Base-by-base conservation (phyloP, 2,329 filamentous ascomycete genomes). In the Zarea fungicola region DNA sequence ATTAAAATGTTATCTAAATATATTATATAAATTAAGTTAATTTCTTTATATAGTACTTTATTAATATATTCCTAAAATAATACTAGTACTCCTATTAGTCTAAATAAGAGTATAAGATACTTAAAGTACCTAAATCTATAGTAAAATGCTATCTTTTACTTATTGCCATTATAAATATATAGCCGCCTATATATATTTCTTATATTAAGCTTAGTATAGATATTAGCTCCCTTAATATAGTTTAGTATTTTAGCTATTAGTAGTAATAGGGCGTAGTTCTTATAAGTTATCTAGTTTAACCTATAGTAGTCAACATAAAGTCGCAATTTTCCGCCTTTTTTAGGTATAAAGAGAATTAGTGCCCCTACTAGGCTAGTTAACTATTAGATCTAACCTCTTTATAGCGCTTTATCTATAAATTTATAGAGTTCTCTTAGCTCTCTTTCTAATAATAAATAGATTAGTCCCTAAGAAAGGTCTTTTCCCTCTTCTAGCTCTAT, bases 261-360 rank as follows among this genome's bases (percentile, higher is more conserved):
- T 31, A 46, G 22, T 44, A 55, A 43, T 14, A 31, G 48, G 10
- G 49, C 46, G 2, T 45, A 31, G 45, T 54, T 54, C 23, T 53
- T 50, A 29, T 31, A 35, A 43, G 44, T 55, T 41, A 49, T 46
- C 28, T 45, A 44, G 48, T 54, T 55, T 41, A 55, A 46, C 9
- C 25, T 35, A 29, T 42, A 42, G 47, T 53, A 55, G 39, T 53
- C 47, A 42, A 55, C 51, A 55, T 53, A 53, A 28, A 55, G n/a
- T 28, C 42, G 35, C 16, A 45, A 46, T 29, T 29, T 29, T 14
- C 28, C 28, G 8, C 43, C 49, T 21, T 49, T 49, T 42, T 51
- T 54, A 26, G 48, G 26, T 19, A 51, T 49, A 51, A 54, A 52
- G 1, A 52, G n/a, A 28, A 49, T 46, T 26, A 37, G 11, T 39